A percentile compares a stretch with the other conserved stretches of the same genome.
phyloP scores from a whole-genome alignment of 208 protist genomes.

The Acanthamoeba lenticulata region DNA sequence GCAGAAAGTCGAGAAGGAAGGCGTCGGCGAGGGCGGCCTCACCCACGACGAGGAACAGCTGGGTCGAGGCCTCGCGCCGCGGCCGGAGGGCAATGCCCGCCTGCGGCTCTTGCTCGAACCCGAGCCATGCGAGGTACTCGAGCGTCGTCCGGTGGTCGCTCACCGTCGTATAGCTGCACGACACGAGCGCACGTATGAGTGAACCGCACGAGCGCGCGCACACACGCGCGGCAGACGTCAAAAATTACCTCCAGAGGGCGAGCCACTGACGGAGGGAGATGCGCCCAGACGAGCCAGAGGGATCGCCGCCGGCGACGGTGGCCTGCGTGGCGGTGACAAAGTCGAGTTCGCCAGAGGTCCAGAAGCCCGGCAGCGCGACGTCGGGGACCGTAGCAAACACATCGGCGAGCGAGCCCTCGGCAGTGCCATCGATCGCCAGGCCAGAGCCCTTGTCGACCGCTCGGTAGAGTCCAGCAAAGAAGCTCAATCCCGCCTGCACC shows the following conservation, averaged over 20 bases:
- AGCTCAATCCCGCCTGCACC: neutral
- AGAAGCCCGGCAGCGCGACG: neutral
- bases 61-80: neutral
- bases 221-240: too few relatives aligned
- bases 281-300: too few relatives aligned
- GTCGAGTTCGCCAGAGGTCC: slow-evolving; percentile 26
- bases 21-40: neutral
- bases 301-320: too few relatives aligned
- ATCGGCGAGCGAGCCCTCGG: neutral
- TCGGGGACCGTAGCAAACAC: neutral
- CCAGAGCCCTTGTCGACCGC: neutral
- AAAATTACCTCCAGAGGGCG: slow-evolving; percentile 31
- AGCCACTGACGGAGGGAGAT: slow-evolving; percentile 20
- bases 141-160: slow-evolving; percentile 17
- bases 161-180: slow-evolving; percentile 32
- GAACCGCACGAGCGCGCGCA: neutral
- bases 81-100: neutral
- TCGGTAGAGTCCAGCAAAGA: neutral
- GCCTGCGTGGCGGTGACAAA: neutral
- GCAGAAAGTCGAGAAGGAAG: neutral
- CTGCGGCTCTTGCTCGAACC: neutral
- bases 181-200: neutral
- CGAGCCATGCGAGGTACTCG: slow-evolving; percentile 29
- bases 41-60: slow-evolving; percentile 32
- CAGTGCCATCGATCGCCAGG: neutral